phyloP scores from a whole-genome alignment of 345 rosid genomes.

The Lepidium africanum region DNA sequence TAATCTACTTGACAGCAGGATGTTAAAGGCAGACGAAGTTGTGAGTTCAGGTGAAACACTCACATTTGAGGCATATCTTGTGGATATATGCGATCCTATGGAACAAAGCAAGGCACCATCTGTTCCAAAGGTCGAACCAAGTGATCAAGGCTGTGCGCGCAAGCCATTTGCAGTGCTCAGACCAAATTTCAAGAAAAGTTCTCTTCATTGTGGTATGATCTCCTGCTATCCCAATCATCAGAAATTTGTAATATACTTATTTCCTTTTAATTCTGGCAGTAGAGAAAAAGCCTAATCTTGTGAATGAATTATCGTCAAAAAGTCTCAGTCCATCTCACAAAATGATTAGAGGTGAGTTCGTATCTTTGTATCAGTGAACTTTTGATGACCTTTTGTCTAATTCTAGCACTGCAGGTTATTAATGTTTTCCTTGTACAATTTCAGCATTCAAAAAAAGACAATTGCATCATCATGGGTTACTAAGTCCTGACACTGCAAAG shows the following conservation, averaged over 20 bases:
- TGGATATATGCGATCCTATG: conserved; percentile 61
- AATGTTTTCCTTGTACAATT: conserved; percentile 8
- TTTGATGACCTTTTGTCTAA: not conserved
- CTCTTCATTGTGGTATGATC: conserved; percentile 35
- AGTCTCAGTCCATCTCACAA: conserved; percentile 52
- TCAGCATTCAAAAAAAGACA: conserved; percentile 67
- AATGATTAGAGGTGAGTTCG: conserved; percentile 52
- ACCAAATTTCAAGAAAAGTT: conserved; percentile 35
- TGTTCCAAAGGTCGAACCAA: conserved; percentile 14
- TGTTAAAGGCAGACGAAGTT: conserved; percentile 50
- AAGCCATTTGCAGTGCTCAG: conserved; percentile 16
- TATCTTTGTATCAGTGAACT: not conserved
- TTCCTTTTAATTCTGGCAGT: not conserved
- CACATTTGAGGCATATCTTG: conserved; percentile 52
- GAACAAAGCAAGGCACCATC: conserved; percentile 17
- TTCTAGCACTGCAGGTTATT: not conserved
- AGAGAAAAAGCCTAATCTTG: conserved; percentile 25
- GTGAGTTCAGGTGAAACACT: conserved; percentile 48
- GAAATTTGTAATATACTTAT: no score
- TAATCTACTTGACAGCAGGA: conserved; percentile 64
- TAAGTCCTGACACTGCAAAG: conserved; percentile 28
- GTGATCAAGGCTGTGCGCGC: conserved; percentile 12
- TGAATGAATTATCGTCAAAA: conserved; percentile 14
- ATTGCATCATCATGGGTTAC: conserved; percentile 44
- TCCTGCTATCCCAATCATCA: not conserved